A percentile compares a stretch with the other conserved stretches of the same genome.
Conservation (phyloP, 257 asterid genomes). For the Capsicum baccatum region DNA sequence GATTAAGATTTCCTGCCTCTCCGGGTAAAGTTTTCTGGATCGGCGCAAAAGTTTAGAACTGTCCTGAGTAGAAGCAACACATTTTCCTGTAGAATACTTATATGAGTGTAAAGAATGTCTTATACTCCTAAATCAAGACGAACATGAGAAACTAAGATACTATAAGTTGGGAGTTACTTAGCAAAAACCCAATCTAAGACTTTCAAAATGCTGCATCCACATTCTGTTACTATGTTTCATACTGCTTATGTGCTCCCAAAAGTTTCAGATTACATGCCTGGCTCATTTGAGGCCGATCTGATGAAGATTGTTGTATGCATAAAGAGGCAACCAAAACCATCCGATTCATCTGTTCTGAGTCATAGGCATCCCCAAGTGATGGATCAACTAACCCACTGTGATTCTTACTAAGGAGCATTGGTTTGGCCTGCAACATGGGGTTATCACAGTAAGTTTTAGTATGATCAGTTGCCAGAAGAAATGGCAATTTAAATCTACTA, state of each 20-base stretch:
- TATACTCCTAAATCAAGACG: neutral
- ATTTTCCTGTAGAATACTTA: neutral
- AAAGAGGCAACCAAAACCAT: slow-evolving; percentile 70
- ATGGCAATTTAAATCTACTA: neutral
- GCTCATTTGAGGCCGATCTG: slow-evolving; percentile 89
- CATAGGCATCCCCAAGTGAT: slow-evolving; percentile 56
- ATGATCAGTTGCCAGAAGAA: neutral
- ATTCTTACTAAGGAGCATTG: slow-evolving; percentile 57
- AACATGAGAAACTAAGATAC: neutral
- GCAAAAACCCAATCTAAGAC: neutral
- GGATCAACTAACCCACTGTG: slow-evolving; percentile 71
- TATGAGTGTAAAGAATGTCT: neutral
- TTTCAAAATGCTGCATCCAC: neutral
- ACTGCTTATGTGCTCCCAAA: neutral
- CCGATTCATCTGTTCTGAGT: slow-evolving; percentile 66
- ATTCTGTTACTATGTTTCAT: slow-evolving; percentile 1
- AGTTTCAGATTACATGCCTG: slow-evolving; percentile 54
- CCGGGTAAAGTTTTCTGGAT: neutral
- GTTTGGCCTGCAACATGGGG: slow-evolving; percentile 72
- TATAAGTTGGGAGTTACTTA: neutral
- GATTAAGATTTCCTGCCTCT: neutral
- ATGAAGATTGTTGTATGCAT: slow-evolving; percentile 72
- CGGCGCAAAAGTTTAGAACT: neutral
- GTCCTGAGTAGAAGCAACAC: neutral
- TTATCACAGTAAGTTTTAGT: neutral